Conservation (phyloP, 2,329 filamentous ascomycete genomes). For the Penicillium sp. region DNA sequence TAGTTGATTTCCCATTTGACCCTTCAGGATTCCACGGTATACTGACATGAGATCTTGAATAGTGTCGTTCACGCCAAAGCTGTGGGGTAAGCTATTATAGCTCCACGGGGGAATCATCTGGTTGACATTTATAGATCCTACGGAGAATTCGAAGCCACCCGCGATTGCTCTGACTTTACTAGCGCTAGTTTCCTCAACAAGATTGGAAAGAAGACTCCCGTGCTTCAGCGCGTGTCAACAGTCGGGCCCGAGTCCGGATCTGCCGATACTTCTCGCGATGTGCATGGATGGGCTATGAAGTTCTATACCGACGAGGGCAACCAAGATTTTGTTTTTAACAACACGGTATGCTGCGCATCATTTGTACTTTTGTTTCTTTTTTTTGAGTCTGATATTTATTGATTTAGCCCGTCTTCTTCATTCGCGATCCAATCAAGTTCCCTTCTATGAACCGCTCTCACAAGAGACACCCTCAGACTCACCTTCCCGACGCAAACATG, state of each 20-base stretch:
- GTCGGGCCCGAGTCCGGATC: slow-evolving; percentile 52
- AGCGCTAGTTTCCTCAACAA: slow-evolving; percentile 58
- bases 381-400: too few relatives aligned
- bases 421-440: slow-evolving; percentile 71
- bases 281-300: slow-evolving; percentile 47
- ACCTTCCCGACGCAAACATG: slow-evolving; percentile 33
- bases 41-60: too few relatives aligned
- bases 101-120: background rate
- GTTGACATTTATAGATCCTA: slow-evolving; percentile 28
- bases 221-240: slow-evolving; percentile 54
- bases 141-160: slow-evolving; percentile 65
- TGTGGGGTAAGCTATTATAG: slow-evolving; percentile 24
- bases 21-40: too few relatives aligned
- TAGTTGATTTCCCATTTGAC: background rate
- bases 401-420: slow-evolving; percentile 64
- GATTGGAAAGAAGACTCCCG: slow-evolving; percentile 58
- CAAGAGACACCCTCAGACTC: slow-evolving; percentile 58
- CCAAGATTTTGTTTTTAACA: slow-evolving; percentile 51
- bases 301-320: slow-evolving; percentile 45
- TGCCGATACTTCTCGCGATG: slow-evolving; percentile 54
- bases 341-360: too few relatives aligned
- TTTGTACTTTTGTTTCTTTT: too few relatives aligned
- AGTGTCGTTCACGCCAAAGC: slow-evolving; percentile 26
- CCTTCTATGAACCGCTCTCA: slow-evolving; percentile 72
- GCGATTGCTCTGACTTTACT: slow-evolving; percentile 62